Base-by-base conservation (phyloP, 495 filamentous ascomycete genomes). In the Talaromyces trachyspermus region DNA sequence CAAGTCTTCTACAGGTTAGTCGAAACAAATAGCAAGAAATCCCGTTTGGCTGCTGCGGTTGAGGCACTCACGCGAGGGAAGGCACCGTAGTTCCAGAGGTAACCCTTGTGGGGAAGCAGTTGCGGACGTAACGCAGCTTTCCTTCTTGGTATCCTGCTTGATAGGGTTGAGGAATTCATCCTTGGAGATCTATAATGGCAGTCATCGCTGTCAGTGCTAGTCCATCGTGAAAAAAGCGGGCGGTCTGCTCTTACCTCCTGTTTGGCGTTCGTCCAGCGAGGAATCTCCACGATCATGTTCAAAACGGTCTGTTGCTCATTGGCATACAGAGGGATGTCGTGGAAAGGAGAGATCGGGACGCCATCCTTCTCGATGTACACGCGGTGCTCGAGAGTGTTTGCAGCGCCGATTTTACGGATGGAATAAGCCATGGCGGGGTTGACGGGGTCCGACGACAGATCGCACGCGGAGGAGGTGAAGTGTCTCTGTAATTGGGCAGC, bases 91-190 rank as follows among this genome's bases (percentile, higher is more conserved):
- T 97, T 99, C 94, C 94, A 99, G 54, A 97, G 86, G 69, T 97
- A 99, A 44, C 92, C 92, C 80, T 97, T 95, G 81, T 99, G 94
- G 54, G 92, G 80, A 99, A 99, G 81, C 92, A 97, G 83, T 99
- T 99, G 70, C 92, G 88, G 67, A 99, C 94, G 66, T 81, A 99
- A 55, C 92, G 88, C 50, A 97, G 69, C 63, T 75, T 72, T 57
- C 72, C 65, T 74, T 73, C 61, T 77, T 74, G 49, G 60, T 65
- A 51, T 72, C 69, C 62, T 74, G 90, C 81, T 95, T 95, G 71
- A 96, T 95, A 65, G 89, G 90, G 77, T 95, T 95, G 58, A 95
- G 85, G 65, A 85, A 79, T 68, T 96, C 90, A 58, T 97, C 91
- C 76, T 95, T 95, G 74, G 84, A 92, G 74, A 95, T 95, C 88